These are phyloP conservation scores for Penstemon barbatus DNA, from an alignment of 257 asterid genomes.

Conservation along the genomic window DNA sequence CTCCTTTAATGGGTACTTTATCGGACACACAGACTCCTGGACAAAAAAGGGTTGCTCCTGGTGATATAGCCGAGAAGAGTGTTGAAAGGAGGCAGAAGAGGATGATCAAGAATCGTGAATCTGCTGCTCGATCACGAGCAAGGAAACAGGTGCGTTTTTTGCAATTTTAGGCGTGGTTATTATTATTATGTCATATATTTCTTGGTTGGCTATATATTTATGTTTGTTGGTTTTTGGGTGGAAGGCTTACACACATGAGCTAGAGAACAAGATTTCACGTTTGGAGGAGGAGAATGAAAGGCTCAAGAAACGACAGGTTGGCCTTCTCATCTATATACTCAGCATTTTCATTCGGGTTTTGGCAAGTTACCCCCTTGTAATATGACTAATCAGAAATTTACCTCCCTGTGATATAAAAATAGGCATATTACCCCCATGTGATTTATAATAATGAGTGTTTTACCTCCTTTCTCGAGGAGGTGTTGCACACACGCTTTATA, in stretches of 20 bases:
- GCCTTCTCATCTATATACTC: slow-evolving; percentile 23
- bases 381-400: too few relatives aligned
- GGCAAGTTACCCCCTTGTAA: too few relatives aligned
- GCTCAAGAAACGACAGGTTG: slow-evolving; percentile 77
- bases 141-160: slow-evolving; percentile 23
- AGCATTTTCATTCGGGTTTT: not conserved
- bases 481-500: too few relatives aligned
- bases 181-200: not conserved
- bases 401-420: too few relatives aligned
- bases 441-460: too few relatives aligned
- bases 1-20: slow-evolving; percentile 47
- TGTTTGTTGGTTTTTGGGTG: slow-evolving; percentile 14
- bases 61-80: slow-evolving; percentile 11
- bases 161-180: too few relatives aligned
- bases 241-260: slow-evolving; percentile 94
- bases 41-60: slow-evolving; percentile 44
- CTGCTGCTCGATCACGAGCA: slow-evolving; percentile 20
- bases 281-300: slow-evolving; percentile 90
- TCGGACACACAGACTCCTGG: slow-evolving; percentile 54
- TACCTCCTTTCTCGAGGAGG: too few relatives aligned
- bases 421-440: too few relatives aligned
- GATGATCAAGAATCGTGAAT: slow-evolving; percentile 19
- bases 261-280: slow-evolving; percentile 85
- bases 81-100: slow-evolving; percentile 21
- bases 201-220: not conserved